phyloP scores from a whole-genome alignment of 306 rosid genomes.

The Albizia julibrissin region DNA sequence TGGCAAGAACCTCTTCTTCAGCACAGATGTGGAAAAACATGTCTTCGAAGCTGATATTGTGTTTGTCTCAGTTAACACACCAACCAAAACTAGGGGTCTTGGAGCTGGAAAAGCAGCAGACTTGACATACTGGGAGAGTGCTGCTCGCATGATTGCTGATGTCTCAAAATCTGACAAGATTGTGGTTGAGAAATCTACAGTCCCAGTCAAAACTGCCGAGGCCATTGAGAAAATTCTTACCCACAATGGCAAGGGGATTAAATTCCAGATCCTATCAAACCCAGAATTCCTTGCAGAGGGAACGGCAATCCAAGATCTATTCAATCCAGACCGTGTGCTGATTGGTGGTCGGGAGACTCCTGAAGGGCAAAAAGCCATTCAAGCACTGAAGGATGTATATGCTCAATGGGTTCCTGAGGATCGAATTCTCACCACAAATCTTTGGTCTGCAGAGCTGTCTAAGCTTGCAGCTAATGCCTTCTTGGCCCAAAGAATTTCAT shows the following conservation, averaged over 20 bases:
- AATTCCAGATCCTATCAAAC: conserved; percentile 87
- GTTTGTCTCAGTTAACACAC: conserved; percentile 93
- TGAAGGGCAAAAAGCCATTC: conserved; percentile 74
- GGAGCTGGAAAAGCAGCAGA: conserved; percentile 98
- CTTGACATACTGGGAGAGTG: conserved; percentile 96
- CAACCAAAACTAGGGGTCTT: conserved; percentile 86
- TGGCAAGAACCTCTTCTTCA: conserved; percentile 94
- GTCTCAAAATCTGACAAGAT: conserved; percentile 90
- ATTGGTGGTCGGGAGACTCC: conserved; percentile 92
- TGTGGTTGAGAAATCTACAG: conserved; percentile 94
- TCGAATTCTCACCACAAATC: conserved; percentile 81
- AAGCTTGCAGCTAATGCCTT: conserved; percentile 97
- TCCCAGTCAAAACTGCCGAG: conserved; percentile 97
- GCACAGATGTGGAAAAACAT: conserved; percentile 89
- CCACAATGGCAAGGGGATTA: conserved; percentile 83
- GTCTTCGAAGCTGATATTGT: conserved; percentile 89
- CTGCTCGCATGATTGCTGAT: conserved; percentile 95
- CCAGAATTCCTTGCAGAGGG: conserved; percentile 98
- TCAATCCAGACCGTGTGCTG: conserved; percentile 81
- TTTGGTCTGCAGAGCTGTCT: conserved; percentile 95
- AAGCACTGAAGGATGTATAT: conserved; percentile 72
- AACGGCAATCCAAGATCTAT: conserved; percentile 86
- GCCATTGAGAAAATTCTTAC: conserved; percentile 93
- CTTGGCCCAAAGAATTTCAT: conserved; percentile 94
- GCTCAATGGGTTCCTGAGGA: conserved; percentile 89